These are phyloP conservation scores for Venturia pyrina DNA, from an alignment of 2,329 filamentous ascomycete genomes.

Conservation along the genomic window DNA sequence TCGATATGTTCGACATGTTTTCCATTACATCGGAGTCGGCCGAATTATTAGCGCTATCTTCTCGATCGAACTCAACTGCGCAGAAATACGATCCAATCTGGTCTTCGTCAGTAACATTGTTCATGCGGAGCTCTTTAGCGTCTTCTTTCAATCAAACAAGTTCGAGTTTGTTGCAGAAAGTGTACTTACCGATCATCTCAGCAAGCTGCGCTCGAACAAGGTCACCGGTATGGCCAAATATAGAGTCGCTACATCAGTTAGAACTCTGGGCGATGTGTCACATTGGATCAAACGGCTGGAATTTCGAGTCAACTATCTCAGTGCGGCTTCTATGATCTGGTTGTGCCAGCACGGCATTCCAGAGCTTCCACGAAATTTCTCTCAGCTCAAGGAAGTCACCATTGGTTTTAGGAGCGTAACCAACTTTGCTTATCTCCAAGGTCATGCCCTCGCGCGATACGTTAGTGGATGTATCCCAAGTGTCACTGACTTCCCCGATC, in stretches of 20 bases:
- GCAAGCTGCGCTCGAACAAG: not conserved
- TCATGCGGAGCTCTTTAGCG: not conserved
- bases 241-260: not conserved
- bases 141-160: not conserved
- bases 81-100: not conserved
- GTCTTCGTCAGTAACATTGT: not conserved
- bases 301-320: not conserved
- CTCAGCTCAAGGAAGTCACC: not conserved
- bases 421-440: not conserved
- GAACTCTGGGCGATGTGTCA: not conserved
- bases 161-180: not conserved
- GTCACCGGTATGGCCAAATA: not conserved
- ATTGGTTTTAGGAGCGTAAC: not conserved
- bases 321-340: not conserved
- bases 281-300: not conserved
- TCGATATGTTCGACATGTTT: not conserved
- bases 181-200: not conserved
- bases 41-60: not conserved
- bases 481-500: not conserved
- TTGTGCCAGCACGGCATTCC: not conserved
- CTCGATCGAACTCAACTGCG: not conserved
- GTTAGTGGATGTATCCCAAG: not conserved
- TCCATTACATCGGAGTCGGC: not conserved
- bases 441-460: not conserved
- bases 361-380: not conserved